phyloP scores from a whole-genome alignment of 1,139 yeast species.

The Pichia sp. region DNA sequence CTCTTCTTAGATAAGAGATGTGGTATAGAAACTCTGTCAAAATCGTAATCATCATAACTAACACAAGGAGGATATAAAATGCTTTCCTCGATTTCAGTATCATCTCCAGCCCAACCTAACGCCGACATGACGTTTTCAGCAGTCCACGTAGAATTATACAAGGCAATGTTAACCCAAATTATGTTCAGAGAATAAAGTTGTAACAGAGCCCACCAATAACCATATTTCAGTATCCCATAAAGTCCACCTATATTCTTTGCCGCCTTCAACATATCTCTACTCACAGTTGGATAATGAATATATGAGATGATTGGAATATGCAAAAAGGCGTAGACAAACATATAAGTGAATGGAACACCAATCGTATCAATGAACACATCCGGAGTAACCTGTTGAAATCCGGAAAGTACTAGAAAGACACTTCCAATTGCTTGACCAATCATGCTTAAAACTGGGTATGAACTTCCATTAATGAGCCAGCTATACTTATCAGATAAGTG shows the following conservation, averaged over 20 bases:
- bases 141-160: slow-evolving; percentile 93
- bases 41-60: slow-evolving; percentile 10
- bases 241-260: slow-evolving; percentile 31
- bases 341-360: slow-evolving; percentile 87
- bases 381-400: slow-evolving; percentile 64
- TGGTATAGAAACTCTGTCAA: slow-evolving; percentile 21
- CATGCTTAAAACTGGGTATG: slow-evolving; percentile 79
- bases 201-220: slow-evolving; percentile 69
- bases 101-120: slow-evolving; percentile 40
- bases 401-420: slow-evolving; percentile 62
- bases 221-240: slow-evolving; percentile 39
- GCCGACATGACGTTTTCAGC: slow-evolving; percentile 59
- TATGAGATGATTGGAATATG: slow-evolving; percentile 78
- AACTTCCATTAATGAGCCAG: slow-evolving; percentile 59
- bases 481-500: slow-evolving; percentile 52
- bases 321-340: slow-evolving; percentile 49
- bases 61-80: slow-evolving; percentile 62
- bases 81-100: slow-evolving; percentile 23
- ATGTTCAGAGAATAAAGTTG: slow-evolving; percentile 65
- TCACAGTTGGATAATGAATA: slow-evolving; percentile 91
- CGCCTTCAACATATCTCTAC: slow-evolving; percentile 75
- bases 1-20: slow-evolving; percentile 15
- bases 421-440: slow-evolving; percentile 88
- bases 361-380: slow-evolving; percentile 94
- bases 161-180: slow-evolving; percentile 56